Percentiles rank a stretch among this genome's conserved stretches.
These are phyloP conservation scores for Trichomonas tenax DNA, from an alignment of 208 protist species.

Conservation along the genomic window DNA sequence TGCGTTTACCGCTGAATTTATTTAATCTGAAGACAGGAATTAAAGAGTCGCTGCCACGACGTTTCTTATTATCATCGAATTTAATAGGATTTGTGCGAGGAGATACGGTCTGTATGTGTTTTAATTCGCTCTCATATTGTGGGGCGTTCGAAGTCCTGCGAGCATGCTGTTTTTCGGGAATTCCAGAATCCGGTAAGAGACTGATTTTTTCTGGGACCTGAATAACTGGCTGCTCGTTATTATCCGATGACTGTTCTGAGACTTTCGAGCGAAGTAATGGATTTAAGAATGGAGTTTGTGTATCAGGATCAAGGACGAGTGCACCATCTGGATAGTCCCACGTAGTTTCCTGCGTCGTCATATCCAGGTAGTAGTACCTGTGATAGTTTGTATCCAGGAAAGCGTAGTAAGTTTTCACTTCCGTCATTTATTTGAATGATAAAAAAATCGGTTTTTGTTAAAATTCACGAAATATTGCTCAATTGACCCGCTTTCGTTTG, in stretches of 20 bases:
- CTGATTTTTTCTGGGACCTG: not conserved
- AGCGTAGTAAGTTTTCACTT: not conserved
- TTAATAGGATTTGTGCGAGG: too few relatives aligned
- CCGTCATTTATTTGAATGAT: not conserved
- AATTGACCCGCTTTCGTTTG: too few relatives aligned
- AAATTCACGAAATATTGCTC: too few relatives aligned
- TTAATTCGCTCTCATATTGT: too few relatives aligned
- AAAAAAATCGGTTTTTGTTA: too few relatives aligned
- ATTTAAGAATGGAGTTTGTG: not conserved
- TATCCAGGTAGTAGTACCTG: not conserved
- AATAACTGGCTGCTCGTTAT: not conserved
- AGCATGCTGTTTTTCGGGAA: too few relatives aligned
- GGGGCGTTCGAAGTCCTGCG: too few relatives aligned
- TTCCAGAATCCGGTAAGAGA: too few relatives aligned
- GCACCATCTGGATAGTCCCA: not conserved
- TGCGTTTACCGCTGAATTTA: not conserved
- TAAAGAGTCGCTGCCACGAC: too few relatives aligned
- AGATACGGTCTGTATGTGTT: too few relatives aligned
- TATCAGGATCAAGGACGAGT: not conserved
- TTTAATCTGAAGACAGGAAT: not conserved
- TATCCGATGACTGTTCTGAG: too few relatives aligned
- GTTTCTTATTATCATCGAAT: too few relatives aligned
- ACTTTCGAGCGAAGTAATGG: not conserved
- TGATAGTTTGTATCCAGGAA: not conserved
- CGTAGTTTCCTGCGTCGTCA: not conserved